Percentiles rank a stretch among this genome's conserved stretches.
phyloP scores from a whole-genome alignment of 164 flowering plant species.

The Malania oleifera region DNA sequence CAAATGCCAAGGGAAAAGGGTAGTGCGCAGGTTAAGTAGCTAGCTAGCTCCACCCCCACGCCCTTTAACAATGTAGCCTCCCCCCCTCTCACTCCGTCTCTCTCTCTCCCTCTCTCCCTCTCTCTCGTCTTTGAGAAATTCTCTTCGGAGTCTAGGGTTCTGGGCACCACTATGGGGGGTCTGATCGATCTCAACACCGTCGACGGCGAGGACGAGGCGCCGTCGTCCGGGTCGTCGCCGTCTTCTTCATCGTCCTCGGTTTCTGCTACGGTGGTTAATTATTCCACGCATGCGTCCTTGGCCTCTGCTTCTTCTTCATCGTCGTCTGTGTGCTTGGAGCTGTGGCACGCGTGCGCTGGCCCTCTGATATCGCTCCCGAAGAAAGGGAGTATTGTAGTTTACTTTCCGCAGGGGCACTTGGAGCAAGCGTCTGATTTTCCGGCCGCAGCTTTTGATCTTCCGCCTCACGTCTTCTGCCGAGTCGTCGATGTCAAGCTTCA shows the following conservation, averaged over 20 bases:
- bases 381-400: conserved; percentile 77
- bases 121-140: background rate
- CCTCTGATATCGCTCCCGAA: conserved; percentile 76
- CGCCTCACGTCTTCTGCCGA: conserved; percentile 86
- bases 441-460: conserved; percentile 37
- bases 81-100: conserved; percentile 13
- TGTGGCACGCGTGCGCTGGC: conserved; percentile 98
- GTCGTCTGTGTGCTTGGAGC: conserved; percentile 78
- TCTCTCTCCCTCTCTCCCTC: background rate
- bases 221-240: conserved; percentile 22
- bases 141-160: background rate
- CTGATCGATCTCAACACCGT: conserved; percentile 71
- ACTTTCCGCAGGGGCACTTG: conserved; percentile 91
- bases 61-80: conserved; percentile 17
- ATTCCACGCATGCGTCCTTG: conserved; percentile 12
- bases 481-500: conserved; percentile 85
- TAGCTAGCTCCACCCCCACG: background rate
- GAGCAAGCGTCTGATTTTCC: conserved; percentile 48
- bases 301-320: conserved; percentile 19
- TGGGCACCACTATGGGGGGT: conserved; percentile 30
- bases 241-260: conserved; percentile 28
- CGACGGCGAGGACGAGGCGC: conserved; percentile 42
- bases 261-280: conserved; percentile 23
- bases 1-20: conserved; percentile 14
- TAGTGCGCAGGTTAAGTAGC: conserved; percentile 12